Evolutionary conservation across 495 filamentous ascomycete species (phyloP), one percentile per base, ranked within the genome.

Genomic region (Hypoxylon cercidicola): DNA sequence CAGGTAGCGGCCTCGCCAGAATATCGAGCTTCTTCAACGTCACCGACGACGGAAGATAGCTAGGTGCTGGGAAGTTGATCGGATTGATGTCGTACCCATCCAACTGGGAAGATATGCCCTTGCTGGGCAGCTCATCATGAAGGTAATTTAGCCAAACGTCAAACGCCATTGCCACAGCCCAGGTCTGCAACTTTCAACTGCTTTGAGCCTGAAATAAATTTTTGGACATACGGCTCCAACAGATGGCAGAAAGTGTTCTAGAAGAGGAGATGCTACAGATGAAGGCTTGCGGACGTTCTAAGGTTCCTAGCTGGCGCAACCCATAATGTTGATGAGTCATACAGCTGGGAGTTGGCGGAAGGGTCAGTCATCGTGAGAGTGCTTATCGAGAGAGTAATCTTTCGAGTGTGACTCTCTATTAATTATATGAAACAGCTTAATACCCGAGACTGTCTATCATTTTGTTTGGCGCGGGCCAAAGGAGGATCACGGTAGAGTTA

Each of bases 71-170:
- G 49, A 80, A 80, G 5, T 69, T 50, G n/a, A 72, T 53, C 3
- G 69, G 23, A 3, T 74, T 70, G 49, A 75, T 60, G 65, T 82
- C 79, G 57, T 74, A 80, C 59, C 79, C 79, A 28, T 68, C 67
- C 23, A 79, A 60, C 5, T 70, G 61, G 34, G 67, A 68, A 2
- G 74, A 64, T 13, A 68, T 28, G 12, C 60, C 51, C 10, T 61
- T 59, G 13, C 25, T 60, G 13, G 56, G 41, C 15, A 71, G 57
- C 19, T 71, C 32, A 1, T 18, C 25, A 15, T 68, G 16, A 1
- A 70, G 49, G 4, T 70, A 63, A 13, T 1, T 54, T 0, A 64
- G 35, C 68, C 59, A 70, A 10, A 58, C 32, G 35, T 63, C 59
- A 70, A 10, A 58, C 32, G 46, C 60, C 68, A 34, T 66, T 71